Base-by-base conservation (phyloP, 2,329 filamentous ascomycete genomes). In the Neonectria coccinea region DNA sequence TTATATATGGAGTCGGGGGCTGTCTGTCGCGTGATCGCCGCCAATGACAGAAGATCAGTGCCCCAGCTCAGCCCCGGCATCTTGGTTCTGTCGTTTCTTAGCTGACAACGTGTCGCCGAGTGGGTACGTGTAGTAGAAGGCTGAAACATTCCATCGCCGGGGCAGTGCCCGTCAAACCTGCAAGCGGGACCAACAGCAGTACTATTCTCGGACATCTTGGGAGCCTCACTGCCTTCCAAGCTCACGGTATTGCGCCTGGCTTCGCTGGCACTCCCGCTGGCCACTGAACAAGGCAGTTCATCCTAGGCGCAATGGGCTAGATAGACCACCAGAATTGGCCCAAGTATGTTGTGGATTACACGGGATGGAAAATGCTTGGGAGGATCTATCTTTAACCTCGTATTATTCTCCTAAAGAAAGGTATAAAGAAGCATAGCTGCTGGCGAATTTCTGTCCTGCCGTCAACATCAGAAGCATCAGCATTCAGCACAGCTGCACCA, bases 101-200 rank as follows among this genome's bases (percentile, higher is more conserved):
- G 39, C 12, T 4, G n/a, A 11, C 39, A 27, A 51, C 61, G 56
- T 64, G 36, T 16, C 36, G 56, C 44, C 56, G 22, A n/a, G 11
- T 42, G 41, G 50, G 5, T 5, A 36, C 42, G n/a, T 27, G 36
- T 12, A 18, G 18, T 4, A 12, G 31, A 50, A 54, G 48, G 48
- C 47, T 60, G 42, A 64, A 59, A 59, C 61, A 60, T 53, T 22
- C 61, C 42, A 44, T 31, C 33, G n/a, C 2, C 12, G 50, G 11
- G 51, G 61, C 48, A 54, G 42, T 59, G 56, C 18, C 3, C 6
- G 3, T 12, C 14, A n/a, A 36, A 18, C 9, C 33, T 36, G 18
- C n/a, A 29, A 47, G 52, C 5, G 20, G 31, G 6, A 36, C 39
- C 20, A 45, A 45, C 45, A 48, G 16, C 4, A 29, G 12, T 14